Evolutionary conservation across 1,139 yeast species (phyloP), one percentile per base, ranked within the genome.

Genomic region (Pichia terricola): DNA sequence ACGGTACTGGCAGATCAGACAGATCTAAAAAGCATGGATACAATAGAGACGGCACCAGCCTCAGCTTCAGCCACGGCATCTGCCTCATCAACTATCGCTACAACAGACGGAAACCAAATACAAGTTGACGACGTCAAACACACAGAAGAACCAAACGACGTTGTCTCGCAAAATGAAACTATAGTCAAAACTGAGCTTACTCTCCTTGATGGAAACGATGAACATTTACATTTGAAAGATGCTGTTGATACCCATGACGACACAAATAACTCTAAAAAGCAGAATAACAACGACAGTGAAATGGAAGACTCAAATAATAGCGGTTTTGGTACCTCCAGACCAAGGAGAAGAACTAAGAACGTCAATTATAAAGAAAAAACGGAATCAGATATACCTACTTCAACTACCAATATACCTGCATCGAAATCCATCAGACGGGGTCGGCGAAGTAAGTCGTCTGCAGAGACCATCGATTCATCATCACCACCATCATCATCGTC

Each of bases 321-420:
- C 22, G 26, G 26, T 6, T 22, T n/a, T 6, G 36, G 22, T 7
- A 41, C 50, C 4, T 28, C 47, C 7, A 51, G 61, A 26, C 64
- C 64, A 4, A 50, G 65, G 36, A 56, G 50, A 41, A 51, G 63
- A 3, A 54, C 62, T 1, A 53, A 53, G 28, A 50, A 53, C 43
- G 58, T 61, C 28, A 61, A 57, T 42, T 61, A 61, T 44, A 60
- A 56, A 37, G 64, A 61, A 45, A 57, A 57, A 39, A 46, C 52
- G n/a, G 64, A 60, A 39, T 38, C 53, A 4, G 63, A 59, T 40
- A 49, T 52, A 26, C 48, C 49, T 1, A 35, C 40, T 5, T 33
- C 33, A 2, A 38, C 38, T 25, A 28, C 28, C 22, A 9, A 7
- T 16, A 34, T 7, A 11, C 22, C 22, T 34, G 6, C 22, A 11